These are phyloP conservation scores for Raffaelea deltoideospora DNA, from an alignment of 2,329 filamentous ascomycete species.

Conservation along the genomic window DNA sequence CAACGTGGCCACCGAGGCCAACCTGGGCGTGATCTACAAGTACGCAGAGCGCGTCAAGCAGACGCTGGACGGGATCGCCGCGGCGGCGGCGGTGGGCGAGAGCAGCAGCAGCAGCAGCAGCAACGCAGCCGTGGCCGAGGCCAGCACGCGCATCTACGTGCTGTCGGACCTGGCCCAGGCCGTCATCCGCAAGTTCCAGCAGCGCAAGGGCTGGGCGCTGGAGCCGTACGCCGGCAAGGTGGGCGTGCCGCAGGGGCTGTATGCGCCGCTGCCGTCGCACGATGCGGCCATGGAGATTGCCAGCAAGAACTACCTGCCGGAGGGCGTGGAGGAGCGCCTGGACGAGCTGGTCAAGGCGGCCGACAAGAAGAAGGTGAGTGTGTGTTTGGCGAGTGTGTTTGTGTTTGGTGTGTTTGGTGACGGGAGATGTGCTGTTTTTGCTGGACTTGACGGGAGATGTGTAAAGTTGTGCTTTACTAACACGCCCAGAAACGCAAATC, in stretches of 20 bases:
- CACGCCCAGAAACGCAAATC: constrained; percentile 39
- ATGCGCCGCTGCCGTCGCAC: constrained; percentile 59
- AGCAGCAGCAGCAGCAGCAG: no score
- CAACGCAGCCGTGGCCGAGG: no score
- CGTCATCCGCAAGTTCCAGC: constrained; percentile 72
- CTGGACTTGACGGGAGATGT: no score
- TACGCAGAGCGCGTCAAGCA: constrained; percentile 89
- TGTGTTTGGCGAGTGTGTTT: no score
- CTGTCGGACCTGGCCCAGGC: constrained; percentile 77
- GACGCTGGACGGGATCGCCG: constrained; percentile 62
- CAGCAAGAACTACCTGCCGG: constrained; percentile 68
- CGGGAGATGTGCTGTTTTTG: no score
- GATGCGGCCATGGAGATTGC: constrained; percentile 72
- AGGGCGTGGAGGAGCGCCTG: constrained; percentile 59
- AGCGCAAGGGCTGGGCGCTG: constrained; percentile 72
- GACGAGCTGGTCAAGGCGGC: constrained; percentile 50
- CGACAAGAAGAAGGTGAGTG: constrained; percentile 55
- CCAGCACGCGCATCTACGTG: constrained; percentile 66
- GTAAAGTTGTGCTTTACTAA: no score
- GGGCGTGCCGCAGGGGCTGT: constrained; percentile 65
- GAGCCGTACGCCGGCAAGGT: constrained; percentile 72
- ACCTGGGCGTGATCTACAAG: constrained; percentile 77
- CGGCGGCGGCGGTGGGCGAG: no score
- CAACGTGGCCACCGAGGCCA: constrained; percentile 70
- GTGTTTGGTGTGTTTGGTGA: no score